phyloP scores from a whole-genome alignment of 176 grass and related monocot species.

The Hordeum marinum region DNA sequence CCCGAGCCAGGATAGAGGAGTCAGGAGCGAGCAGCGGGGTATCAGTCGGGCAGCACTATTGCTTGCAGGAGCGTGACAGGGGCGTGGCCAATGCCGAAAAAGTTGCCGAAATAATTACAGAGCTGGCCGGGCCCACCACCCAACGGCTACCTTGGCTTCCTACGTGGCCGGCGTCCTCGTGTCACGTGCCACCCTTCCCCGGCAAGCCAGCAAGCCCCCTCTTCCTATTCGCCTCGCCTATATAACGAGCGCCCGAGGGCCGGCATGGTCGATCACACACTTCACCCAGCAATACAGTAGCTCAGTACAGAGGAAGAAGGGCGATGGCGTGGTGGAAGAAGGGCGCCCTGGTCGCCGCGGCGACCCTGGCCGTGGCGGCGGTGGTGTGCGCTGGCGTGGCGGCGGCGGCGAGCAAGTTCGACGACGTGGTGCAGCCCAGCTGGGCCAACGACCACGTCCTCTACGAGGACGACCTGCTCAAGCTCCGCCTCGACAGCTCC shows the following conservation, averaged over 20 bases:
- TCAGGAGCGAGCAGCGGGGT: not conserved
- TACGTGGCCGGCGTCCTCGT: constrained; percentile 17
- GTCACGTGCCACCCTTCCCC: constrained; percentile 29
- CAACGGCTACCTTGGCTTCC: constrained; percentile 32
- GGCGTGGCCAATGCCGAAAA: not conserved
- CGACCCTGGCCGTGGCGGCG: not conserved
- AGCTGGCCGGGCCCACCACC: not conserved
- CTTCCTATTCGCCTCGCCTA: too few species aligned
- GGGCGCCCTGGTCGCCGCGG: not conserved
- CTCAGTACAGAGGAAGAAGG: too few species aligned
- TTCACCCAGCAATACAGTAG: too few species aligned
- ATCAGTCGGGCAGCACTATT: not conserved
- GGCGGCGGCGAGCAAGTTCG: constrained; percentile 44
- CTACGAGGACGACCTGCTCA: constrained; percentile 83
- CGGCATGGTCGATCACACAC: too few species aligned
- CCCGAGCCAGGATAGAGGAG: too few species aligned
- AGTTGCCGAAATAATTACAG: not conserved
- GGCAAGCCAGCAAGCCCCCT: not conserved
- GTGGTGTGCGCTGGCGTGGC: not conserved
- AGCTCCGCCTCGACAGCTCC: constrained; percentile 77
- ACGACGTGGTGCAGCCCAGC: constrained; percentile 82
- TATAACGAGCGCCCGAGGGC: too few species aligned
- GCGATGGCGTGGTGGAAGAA: not conserved
- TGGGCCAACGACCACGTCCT: constrained; percentile 97
- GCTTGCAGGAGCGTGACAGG: not conserved